Percentiles rank a stretch among this genome's conserved stretches.
These are phyloP conservation scores for Aspergillus tubingensis DNA, from an alignment of 2,329 filamentous ascomycete genomes.

Conservation along the genomic window DNA sequence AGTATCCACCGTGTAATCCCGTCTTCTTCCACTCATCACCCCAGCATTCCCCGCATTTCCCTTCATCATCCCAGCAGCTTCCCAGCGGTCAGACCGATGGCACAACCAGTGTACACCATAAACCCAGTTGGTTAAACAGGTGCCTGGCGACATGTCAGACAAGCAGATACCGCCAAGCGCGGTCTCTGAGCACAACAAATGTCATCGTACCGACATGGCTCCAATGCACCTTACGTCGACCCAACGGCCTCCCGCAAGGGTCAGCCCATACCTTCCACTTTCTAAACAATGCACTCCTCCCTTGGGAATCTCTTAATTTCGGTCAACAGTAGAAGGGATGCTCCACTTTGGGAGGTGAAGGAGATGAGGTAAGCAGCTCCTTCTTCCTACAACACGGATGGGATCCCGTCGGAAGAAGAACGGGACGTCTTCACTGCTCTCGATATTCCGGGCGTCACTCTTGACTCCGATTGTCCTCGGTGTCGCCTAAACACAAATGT, in stretches of 20 bases:
- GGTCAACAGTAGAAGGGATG: background rate
- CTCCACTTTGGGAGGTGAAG: background rate
- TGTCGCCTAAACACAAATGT: background rate
- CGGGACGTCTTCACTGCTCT: background rate
- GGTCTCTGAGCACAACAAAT: background rate
- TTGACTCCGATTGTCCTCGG: background rate
- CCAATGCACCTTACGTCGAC: constrained; percentile 2
- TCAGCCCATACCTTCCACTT: background rate
- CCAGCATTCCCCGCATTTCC: constrained; percentile 10
- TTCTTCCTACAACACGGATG: background rate
- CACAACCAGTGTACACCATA: background rate
- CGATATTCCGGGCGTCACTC: background rate
- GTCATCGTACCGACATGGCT: constrained; percentile 1
- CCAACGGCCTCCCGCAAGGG: constrained; percentile 3
- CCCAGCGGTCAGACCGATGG: background rate
- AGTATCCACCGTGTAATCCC: background rate
- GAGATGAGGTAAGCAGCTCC: background rate
- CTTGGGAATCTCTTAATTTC: background rate
- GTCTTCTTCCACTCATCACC: background rate
- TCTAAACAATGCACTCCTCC: background rate
- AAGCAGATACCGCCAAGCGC: background rate
- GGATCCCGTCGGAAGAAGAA: background rate
- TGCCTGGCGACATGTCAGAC: background rate
- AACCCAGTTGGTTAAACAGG: background rate
- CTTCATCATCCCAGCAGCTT: background rate